Evolutionary conservation across 2,329 filamentous ascomycete genomes (phyloP), one percentile per base, ranked within the genome.

Genomic region (Fusarium vanettenii): DNA sequence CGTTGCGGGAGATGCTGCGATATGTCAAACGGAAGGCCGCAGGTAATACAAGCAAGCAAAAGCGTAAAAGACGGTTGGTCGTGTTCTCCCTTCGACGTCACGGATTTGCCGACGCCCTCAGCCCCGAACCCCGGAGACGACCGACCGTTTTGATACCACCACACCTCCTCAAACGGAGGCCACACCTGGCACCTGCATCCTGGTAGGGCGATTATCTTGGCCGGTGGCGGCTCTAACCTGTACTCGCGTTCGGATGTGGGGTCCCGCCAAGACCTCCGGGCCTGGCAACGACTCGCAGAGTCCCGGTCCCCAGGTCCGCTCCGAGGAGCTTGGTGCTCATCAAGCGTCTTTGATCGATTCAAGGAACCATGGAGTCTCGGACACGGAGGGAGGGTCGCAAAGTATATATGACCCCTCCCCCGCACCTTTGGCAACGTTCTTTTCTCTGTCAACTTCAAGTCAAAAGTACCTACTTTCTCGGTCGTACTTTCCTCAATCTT

Each of bases 401-500:
- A 65, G 60, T 78, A 78, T 78, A 78, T 78, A 78, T 77, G 66
- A 67, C 60, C 67, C 52, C 29, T 61, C 69, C 76, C 73, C 76
- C 76, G 64, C 75, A 73, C 66, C 60, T 55, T 27, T 20, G 25
- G 39, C 37, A 61, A 66, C 70, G 73, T 50, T 27, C 27, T 60
- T 50, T 66, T 43, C 37, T 57, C 67, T 59, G 50, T 66, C 39
- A 72, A 70, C 35, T 57, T 55, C 60, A 50, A 56, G 59, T 62
- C 45, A 45, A 68, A 50, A 69, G 66, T 69, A 72, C 69, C 64
- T 55, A 39, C 31, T 31, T 70, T 39, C 48, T 59, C 64, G 55
- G 29, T 20, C n/a, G 56, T 43, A 56, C 50, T 37, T 64, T 64
- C 45, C 37, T 67, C 62, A 59, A 35, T 55, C 22, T 37, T 25